These are phyloP conservation scores for Trebouxia gelatinosa DNA, from an alignment of 163 green algal species.

Conservation along the genomic window DNA sequence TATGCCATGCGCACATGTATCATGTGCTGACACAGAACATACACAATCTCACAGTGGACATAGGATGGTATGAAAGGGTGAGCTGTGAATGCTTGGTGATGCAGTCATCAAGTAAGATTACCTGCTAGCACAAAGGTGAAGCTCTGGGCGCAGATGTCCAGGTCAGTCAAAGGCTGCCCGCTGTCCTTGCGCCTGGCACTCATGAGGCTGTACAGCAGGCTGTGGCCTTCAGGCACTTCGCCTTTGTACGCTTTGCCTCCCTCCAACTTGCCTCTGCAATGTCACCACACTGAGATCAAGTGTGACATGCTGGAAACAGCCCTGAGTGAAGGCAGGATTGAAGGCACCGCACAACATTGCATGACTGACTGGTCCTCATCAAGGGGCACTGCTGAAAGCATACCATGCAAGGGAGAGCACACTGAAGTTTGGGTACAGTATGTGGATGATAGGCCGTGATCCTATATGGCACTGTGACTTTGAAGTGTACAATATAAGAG, in stretches of 20 bases:
- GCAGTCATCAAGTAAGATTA: too few species aligned
- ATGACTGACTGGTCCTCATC: neutral
- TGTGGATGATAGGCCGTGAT: neutral
- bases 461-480: neutral
- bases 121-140: conserved; percentile 27
- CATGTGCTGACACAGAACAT: neutral
- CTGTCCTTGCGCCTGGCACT: conserved; percentile 9
- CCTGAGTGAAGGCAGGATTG: neutral
- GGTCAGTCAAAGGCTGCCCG: conserved; percentile 3
- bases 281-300: neutral
- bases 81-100: too few species aligned
- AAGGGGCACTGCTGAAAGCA: neutral
- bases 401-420: neutral
- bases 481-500: neutral
- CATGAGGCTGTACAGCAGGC: conserved; percentile 16
- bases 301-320: neutral
- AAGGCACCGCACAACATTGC: neutral
- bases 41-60: neutral
- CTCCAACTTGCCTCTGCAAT: neutral
- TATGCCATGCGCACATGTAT: neutral
- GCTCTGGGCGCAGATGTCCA: conserved; percentile 17
- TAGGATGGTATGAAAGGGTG: too few species aligned
- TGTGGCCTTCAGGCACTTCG: conserved; percentile 14
- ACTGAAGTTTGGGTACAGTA: neutral
- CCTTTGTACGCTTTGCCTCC: neutral